Percentiles rank a stretch among this genome's conserved stretches.
Evolutionary conservation across 331 rosid species (phyloP).

Genomic region (Ulmus americana): DNA sequence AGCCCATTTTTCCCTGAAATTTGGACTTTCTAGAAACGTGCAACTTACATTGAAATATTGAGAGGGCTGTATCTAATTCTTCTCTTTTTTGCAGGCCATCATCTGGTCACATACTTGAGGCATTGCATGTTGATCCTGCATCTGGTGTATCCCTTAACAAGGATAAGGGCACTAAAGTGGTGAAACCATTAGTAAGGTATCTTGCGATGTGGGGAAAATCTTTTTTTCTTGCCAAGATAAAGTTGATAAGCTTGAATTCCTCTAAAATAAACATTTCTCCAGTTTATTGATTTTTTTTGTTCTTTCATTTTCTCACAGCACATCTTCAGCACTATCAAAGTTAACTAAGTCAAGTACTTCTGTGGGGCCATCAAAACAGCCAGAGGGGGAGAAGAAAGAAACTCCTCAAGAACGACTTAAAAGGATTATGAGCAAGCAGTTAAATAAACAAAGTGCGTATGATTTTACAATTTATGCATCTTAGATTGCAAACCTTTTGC

Average conservation of each 20-base stretch:
- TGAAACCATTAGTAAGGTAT: constrained; percentile 72
- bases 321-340: constrained; percentile 75
- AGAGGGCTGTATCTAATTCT: constrained; percentile 47
- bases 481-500: constrained; percentile 5
- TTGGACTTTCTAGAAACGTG: constrained; percentile 38
- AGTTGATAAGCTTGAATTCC: neutral
- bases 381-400: constrained; percentile 84
- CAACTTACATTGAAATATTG: constrained; percentile 31
- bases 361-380: constrained; percentile 62
- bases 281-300: neutral
- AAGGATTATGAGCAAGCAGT: constrained; percentile 92
- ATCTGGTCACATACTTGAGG: constrained; percentile 90
- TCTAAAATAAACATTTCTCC: neutral
- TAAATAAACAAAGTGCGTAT: constrained; percentile 75
- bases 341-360: constrained; percentile 68
- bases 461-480: constrained; percentile 13
- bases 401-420: constrained; percentile 98
- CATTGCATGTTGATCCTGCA: constrained; percentile 94
- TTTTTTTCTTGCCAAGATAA: neutral
- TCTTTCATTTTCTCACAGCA: constrained; percentile 37
- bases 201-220: neutral
- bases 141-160: constrained; percentile 80
- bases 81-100: constrained; percentile 68
- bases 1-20: constrained; percentile 38
- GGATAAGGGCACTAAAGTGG: constrained; percentile 58